Evolutionary conservation across 768 basidiomycete genomes (phyloP), one percentile per base, ranked within the genome.

Genomic region (Mrakia frigida): DNA sequence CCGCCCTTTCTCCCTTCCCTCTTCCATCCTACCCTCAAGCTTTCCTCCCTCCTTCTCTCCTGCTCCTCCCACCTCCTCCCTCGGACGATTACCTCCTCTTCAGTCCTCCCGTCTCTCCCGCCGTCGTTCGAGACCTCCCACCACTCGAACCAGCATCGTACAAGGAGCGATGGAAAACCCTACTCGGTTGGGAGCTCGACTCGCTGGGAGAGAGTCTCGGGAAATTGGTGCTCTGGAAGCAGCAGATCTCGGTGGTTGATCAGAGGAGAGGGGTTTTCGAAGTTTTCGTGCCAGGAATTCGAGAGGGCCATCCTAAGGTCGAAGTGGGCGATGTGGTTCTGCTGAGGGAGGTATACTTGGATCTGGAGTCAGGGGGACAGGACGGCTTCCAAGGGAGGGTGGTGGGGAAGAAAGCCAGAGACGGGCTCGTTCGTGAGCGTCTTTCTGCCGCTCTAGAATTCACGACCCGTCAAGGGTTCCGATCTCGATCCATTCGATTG

Each of bases 241-340:
- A 67, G 14, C 43, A 25, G 28, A n/a, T 74, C 61, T 43, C 37
- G 10, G 21, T 53, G 18, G 73, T 50, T 1, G 52, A 52, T 14
- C 28, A 41, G 6, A 39, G 28, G 28, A 28, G 3, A n/a, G 39
- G 18, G 13, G 43, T 31, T 0, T 67, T 11, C 18, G 25, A 35
- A 14, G 61, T 35, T 37, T 31, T 16, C 60, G 60, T 82, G 3
- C 82, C 82, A 18, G 82, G 81, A 1, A 82, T 84, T 39, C 78
- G 84, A 31, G 84, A 84, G 73, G 82, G 82, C 33, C 80, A 80
- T 67, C 84, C 84, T 10, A 78, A 79, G 2, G 80, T 84, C 39
- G 78, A 79, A 33, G 74, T 82, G 31, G 81, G 82, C n/a, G 84
- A 84, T 74, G 73, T 80, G 0, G 74, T 83, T n/a, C 52, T 79